These are phyloP conservation scores for Mucor irregularis DNA, from an alignment of 371 early-diverging fungal species.

Conservation along the genomic window DNA sequence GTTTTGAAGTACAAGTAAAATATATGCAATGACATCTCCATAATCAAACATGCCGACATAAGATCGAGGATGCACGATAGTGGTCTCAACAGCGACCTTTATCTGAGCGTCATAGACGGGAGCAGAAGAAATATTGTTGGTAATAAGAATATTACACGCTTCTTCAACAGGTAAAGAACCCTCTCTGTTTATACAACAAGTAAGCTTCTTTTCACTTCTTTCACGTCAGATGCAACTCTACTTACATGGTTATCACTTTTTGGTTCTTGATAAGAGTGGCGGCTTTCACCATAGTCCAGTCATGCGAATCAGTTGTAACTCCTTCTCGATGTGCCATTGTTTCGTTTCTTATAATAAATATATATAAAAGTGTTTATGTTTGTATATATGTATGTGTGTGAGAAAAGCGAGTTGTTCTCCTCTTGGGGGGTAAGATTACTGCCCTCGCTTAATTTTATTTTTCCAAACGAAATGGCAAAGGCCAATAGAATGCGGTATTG, in stretches of 20 bases:
- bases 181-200: slow-evolving; percentile 26
- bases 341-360: background rate
- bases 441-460: too few relatives aligned
- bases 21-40: slow-evolving; percentile 66
- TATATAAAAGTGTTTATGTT: too few relatives aligned
- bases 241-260: slow-evolving; percentile 60
- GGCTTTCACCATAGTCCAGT: slow-evolving; percentile 64
- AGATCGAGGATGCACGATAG: slow-evolving; percentile 30
- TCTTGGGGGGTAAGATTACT: too few relatives aligned
- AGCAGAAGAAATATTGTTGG: slow-evolving; percentile 65
- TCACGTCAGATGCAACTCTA: too few relatives aligned
- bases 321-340: slow-evolving; percentile 55
- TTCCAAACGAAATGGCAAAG: too few relatives aligned
- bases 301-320: slow-evolving; percentile 52
- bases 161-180: slow-evolving; percentile 48
- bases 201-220: background rate
- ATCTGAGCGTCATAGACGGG: slow-evolving; percentile 68
- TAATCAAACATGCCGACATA: slow-evolving; percentile 90
- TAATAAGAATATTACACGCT: slow-evolving; percentile 44
- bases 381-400: too few relatives aligned
- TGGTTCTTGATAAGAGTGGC: slow-evolving; percentile 54
- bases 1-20: slow-evolving; percentile 39
- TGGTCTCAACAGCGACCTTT: background rate
- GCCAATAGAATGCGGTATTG: too few relatives aligned
- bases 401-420: too few relatives aligned